These are phyloP conservation scores for Cyclotella kingstonii DNA, from an alignment of 108 stramenopile species.

Conservation along the genomic window DNA sequence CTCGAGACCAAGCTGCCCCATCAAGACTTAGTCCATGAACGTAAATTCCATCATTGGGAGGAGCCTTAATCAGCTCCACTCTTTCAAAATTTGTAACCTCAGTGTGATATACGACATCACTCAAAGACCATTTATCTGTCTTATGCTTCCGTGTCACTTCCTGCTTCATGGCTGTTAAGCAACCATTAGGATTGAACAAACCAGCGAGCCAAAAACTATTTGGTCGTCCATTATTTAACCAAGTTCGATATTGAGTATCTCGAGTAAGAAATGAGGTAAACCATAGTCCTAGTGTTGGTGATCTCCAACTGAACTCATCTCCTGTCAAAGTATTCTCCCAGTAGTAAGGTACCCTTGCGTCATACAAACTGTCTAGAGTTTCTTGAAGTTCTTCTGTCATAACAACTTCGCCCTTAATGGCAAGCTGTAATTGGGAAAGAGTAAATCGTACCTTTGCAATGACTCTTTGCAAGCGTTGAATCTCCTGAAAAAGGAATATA, in stretches of 20 bases:
- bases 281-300: conserved; percentile 84
- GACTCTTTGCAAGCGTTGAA: conserved; percentile 80
- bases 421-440: conserved; percentile 77
- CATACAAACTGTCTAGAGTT: conserved; percentile 74
- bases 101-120: conserved; percentile 83
- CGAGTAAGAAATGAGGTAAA: conserved; percentile 76
- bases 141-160: conserved; percentile 85
- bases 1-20: conserved; percentile 78
- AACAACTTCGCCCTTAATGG: conserved; percentile 89
- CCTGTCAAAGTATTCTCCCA: conserved; percentile 89
- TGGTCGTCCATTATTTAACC: conserved; percentile 75
- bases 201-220: conserved; percentile 85
- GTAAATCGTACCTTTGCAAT: conserved; percentile 77
- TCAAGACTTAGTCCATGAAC: conserved; percentile 86
- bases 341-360: conserved; percentile 71
- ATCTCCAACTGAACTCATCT: conserved; percentile 88
- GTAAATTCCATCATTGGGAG: conserved; percentile 84
- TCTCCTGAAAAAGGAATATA: conserved; percentile 90
- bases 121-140: conserved; percentile 85
- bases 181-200: conserved; percentile 88
- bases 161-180: conserved; percentile 91
- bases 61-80: conserved; percentile 54
- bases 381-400: conserved; percentile 84
- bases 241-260: conserved; percentile 78
- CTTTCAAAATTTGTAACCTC: conserved; percentile 80